Evolutionary conservation across 352 stramenopile genomes (phyloP), one percentile per base, ranked within the genome.

Genomic region (Globisporangium megalacanthum): DNA sequence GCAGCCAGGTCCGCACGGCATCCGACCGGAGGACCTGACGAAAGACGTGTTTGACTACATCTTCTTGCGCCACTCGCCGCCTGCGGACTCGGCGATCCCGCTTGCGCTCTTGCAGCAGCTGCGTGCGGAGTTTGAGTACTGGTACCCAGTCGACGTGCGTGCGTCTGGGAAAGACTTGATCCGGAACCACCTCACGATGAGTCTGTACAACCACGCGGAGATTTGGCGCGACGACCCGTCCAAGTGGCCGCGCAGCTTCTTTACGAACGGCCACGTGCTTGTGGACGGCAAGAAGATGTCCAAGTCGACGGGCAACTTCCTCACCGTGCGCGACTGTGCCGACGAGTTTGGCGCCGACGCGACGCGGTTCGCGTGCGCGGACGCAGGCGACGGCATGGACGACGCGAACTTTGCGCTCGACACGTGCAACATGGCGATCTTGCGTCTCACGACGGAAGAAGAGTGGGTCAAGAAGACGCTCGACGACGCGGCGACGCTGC

Each of bases 171-270:
- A 95, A 68, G 86, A 94, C 61, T 72, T 98, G 58, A 99, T 99
- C 67, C 95, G 95, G 36, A 99, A 99, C 74, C 97, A 99, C 77
- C 89, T 99, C 65, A 99, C 97, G 13, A 99, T 99, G 97, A 97
- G 85, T 17, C 79, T 99, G 56, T 99, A 99, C 88, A 99, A 99
- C 76, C 98, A 99, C 78, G 93, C 91, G 25, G 97, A 98, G 55
- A 99, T 99, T 63, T 99, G 97, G 97, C 92, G 98, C 52, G 92
- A 99, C 61, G 90, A 98, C 61, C 92, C 96, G 39, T 84, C 92
- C 49, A 92, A 99, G 64, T 99, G 97, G 97, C 98, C 98, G 9
- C 87, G 89, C 59, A 87, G 92, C 19, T 99, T 99, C 73, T 99
- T 98, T 76, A 98, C 93, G 54, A 99, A 99, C 72, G 98, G 98